Conservation (phyloP, 2,329 filamentous ascomycete species). For the Ceratocystis cacaofunesta region DNA sequence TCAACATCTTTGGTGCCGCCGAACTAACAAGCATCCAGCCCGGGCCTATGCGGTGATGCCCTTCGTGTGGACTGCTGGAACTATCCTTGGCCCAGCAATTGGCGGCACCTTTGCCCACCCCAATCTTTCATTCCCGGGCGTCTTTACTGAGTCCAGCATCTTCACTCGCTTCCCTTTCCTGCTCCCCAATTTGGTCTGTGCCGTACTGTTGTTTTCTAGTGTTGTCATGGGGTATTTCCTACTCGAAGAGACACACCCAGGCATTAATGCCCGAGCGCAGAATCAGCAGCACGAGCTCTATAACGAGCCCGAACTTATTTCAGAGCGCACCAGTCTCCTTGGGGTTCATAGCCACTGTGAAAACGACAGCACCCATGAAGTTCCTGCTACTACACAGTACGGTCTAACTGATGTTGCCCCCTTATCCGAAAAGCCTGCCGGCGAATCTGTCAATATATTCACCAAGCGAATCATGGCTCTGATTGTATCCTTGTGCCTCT, state of each 20-base stretch:
- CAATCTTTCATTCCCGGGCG: constrained; percentile 52
- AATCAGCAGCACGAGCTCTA: constrained; percentile 29
- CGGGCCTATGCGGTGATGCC: constrained; percentile 85
- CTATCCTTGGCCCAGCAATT: constrained; percentile 75
- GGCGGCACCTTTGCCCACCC: constrained; percentile 78
- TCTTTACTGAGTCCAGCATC: constrained; percentile 52
- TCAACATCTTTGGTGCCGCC: background rate
- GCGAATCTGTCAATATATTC: constrained; percentile 12
- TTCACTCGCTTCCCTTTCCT: constrained; percentile 76
- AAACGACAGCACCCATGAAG: constrained; percentile 32
- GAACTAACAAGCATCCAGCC: constrained; percentile 33
- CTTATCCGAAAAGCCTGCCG: constrained; percentile 21
- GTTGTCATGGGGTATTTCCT: constrained; percentile 68
- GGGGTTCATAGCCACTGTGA: constrained; percentile 30
- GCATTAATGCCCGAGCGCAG: constrained; percentile 45
- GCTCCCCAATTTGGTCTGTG: constrained; percentile 77
- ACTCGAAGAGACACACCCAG: constrained; percentile 78
- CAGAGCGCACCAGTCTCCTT: constrained; percentile 59
- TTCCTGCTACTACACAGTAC: background rate
- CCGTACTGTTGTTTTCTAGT: constrained; percentile 58
- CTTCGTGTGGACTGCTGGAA: constrained; percentile 84
- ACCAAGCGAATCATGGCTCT: constrained; percentile 28
- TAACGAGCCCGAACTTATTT: constrained; percentile 22
- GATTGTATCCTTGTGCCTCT: constrained; percentile 70
- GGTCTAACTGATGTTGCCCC: background rate